Evolutionary conservation across 805 yeast genomes (phyloP).

Genomic region (Martiniozyma abietophila): DNA sequence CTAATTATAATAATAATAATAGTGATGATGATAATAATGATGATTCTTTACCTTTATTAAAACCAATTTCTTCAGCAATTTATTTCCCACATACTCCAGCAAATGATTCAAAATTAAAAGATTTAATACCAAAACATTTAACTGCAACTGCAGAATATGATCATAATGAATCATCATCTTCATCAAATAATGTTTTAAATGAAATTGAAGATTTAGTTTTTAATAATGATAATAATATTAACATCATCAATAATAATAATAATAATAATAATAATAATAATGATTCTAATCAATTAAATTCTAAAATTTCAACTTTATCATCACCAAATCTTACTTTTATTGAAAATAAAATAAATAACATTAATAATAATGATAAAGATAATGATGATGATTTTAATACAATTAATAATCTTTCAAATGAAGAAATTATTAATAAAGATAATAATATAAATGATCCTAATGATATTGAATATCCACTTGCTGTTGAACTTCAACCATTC

Average conservation of each 20-base stretch:
- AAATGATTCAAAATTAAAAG: conserved; percentile 15
- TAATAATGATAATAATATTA: conserved; percentile 6
- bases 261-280: background rate
- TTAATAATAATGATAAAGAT: background rate
- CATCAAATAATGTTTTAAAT: too few relatives aligned
- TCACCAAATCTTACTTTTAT: background rate
- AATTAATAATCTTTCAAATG: too few relatives aligned
- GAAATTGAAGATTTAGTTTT: too few relatives aligned
- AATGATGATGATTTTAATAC: too few relatives aligned
- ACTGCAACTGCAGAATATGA: conserved; percentile 44
- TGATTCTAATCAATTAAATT: background rate
- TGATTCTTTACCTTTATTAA: conserved; percentile 26
- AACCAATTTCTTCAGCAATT: conserved; percentile 63
- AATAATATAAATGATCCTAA: conserved; percentile 7
- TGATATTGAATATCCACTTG: conserved; percentile 46
- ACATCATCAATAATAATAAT: background rate
- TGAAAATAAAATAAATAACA: background rate
- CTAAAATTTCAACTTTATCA: background rate
- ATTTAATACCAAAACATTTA: conserved; percentile 29
- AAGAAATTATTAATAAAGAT: background rate
- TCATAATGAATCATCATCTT: conserved; percentile 17
- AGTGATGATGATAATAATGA: background rate
- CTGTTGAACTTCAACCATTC: conserved; percentile 87
- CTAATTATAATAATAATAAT: background rate
- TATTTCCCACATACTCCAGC: conserved; percentile 58